phyloP scores from a whole-genome alignment of 495 filamentous ascomycete genomes.

The Astrocystis sublimbata region DNA sequence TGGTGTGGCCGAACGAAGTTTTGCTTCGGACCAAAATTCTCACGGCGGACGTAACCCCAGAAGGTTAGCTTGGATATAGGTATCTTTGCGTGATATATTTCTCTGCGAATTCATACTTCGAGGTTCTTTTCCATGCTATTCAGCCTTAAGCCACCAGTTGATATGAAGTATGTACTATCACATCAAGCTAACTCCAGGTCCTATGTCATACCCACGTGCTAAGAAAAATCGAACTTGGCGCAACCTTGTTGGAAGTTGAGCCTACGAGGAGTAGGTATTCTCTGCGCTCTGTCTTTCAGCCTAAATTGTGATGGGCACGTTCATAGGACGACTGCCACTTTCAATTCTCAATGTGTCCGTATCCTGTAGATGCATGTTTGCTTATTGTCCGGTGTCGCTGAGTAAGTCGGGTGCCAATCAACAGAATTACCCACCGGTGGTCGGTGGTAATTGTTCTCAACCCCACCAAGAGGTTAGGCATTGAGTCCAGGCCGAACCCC shows the following conservation, averaged over 20 bases:
- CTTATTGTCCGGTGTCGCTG: constrained; percentile 8
- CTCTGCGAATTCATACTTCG: background rate
- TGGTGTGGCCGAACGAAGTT: too few relatives aligned
- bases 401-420: constrained; percentile 7
- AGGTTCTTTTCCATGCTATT: too few relatives aligned
- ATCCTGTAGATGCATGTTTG: background rate
- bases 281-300: background rate
- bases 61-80: too few relatives aligned
- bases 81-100: background rate
- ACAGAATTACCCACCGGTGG: too few relatives aligned
- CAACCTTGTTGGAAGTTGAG: too few relatives aligned
- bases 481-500: background rate
- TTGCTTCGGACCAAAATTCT: background rate
- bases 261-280: background rate
- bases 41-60: too few relatives aligned
- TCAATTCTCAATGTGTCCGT: too few relatives aligned
- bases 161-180: background rate
- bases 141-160: background rate
- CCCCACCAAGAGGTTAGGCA: too few relatives aligned
- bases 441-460: too few relatives aligned
- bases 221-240: background rate
- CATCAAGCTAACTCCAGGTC: background rate
- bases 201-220: constrained; percentile 12
- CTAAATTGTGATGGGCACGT: too few relatives aligned
- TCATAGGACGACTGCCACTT: too few relatives aligned